A percentile compares a stretch with the other conserved stretches of the same genome.
Evolutionary conservation across 805 yeast species (phyloP).

Genomic region (Vanderwaltozyma polyspora): DNA sequence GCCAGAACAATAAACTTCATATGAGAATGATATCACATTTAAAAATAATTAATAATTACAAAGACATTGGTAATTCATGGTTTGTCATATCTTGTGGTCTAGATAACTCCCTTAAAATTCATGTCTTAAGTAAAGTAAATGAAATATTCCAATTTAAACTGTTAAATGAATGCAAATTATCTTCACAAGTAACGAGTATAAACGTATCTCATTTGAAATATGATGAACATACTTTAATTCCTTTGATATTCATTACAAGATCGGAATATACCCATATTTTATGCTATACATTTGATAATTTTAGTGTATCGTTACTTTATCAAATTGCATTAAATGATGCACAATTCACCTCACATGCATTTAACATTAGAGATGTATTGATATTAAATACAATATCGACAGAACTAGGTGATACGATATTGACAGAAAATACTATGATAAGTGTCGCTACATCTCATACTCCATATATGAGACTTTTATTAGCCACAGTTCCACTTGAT

Average conservation of each 20-base stretch:
- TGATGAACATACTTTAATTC: conserved; percentile 3
- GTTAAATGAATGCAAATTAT: conserved; percentile 27
- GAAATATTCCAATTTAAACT: conserved; percentile 1
- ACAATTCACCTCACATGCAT: conserved; percentile 53
- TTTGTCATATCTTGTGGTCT: conserved; percentile 48
- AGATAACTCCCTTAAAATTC: conserved; percentile 38
- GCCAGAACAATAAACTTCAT: conserved; percentile 25
- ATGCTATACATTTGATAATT: conserved; percentile 24
- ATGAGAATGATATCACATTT: conserved; percentile 29
- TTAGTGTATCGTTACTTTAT: conserved; percentile 26
- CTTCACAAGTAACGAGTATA: conserved; percentile 44
- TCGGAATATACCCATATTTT: conserved; percentile 48
- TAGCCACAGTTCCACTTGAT: conserved; percentile 35
- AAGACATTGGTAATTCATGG: conserved; percentile 13
- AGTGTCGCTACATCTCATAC: conserved; percentile 67
- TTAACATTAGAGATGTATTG: conserved; percentile 27
- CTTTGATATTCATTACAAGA: conserved; percentile 42
- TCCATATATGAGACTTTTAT: conserved; percentile 62
- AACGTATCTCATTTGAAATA: conserved; percentile 23
- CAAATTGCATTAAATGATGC: conserved; percentile 61
- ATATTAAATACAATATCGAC: conserved; percentile 4
- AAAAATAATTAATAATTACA: conserved; percentile 13
- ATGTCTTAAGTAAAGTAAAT: conserved; percentile 18
- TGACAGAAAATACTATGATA: conserved; percentile 18
- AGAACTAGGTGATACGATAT: background rate